These are phyloP conservation scores for Litchi chinensis DNA, from an alignment of 345 rosid genomes.

Conservation along the genomic window DNA sequence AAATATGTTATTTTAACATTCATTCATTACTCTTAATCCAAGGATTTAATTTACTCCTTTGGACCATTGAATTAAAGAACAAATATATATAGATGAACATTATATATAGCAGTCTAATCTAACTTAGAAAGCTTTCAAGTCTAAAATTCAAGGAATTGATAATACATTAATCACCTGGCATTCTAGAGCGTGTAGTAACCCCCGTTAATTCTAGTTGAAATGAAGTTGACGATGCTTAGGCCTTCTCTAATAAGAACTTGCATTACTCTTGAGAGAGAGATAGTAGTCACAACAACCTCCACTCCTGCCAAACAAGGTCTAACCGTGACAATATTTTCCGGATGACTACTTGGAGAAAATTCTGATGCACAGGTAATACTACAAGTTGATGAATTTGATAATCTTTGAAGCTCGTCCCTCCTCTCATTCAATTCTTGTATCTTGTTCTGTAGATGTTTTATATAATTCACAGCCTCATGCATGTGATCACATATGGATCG, in stretches of 20 bases:
- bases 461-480: conserved; percentile 45
- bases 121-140: neutral
- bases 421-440: conserved; percentile 33
- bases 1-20: no score
- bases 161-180: conserved; percentile 31
- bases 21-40: no score
- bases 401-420: conserved; percentile 39
- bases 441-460: conserved; percentile 34
- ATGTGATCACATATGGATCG: conserved; percentile 52
- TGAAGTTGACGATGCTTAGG: conserved; percentile 31
- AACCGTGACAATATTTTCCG: conserved; percentile 26
- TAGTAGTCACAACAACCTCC: conserved; percentile 37
- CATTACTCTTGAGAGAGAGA: conserved; percentile 35
- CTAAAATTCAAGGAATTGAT: neutral
- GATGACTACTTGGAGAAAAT: conserved; percentile 10
- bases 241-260: conserved; percentile 33
- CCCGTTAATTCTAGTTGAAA: conserved; percentile 37
- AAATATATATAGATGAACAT: no score
- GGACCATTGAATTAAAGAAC: no score
- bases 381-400: neutral
- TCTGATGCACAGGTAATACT: neutral
- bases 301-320: conserved; percentile 35
- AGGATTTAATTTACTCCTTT: no score
- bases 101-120: neutral
- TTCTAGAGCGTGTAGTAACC: conserved; percentile 33